Conservation (phyloP, 441 rosid genomes). For the Daphne laureola region DNA sequence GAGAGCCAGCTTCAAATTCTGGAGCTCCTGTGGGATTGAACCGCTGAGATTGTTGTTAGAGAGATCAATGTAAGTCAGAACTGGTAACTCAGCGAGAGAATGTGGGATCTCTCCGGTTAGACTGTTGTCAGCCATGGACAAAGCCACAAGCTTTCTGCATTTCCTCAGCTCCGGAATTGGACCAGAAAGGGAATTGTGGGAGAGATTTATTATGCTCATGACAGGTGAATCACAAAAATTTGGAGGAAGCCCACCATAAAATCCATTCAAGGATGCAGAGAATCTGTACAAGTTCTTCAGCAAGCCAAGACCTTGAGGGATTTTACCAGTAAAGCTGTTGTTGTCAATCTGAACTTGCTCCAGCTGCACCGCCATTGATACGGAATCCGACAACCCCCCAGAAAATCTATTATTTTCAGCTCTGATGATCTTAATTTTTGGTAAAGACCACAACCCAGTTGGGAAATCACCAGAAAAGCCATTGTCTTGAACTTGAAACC, state of each 20-base stretch:
- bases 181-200: conserved; percentile 48
- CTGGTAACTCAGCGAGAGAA: conserved; percentile 55
- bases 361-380: conserved; percentile 42
- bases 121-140: conserved; percentile 53
- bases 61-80: conserved; percentile 62
- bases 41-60: conserved; percentile 57
- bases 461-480: conserved; percentile 58
- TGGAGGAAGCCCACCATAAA: conserved; percentile 45
- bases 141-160: conserved; percentile 60
- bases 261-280: conserved; percentile 45
- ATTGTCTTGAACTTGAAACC: conserved; percentile 57
- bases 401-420: conserved; percentile 52
- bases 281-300: conserved; percentile 63
- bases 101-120: conserved; percentile 41
- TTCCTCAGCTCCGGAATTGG: conserved; percentile 53
- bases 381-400: conserved; percentile 43
- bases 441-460: conserved; percentile 38
- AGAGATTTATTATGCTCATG: conserved; percentile 58
- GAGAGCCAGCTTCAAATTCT: conserved; percentile 64
- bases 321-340: conserved; percentile 47
- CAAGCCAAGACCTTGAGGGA: conserved; percentile 56
- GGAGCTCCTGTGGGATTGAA: conserved; percentile 45
- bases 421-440: conserved; percentile 52
- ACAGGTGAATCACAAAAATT: conserved; percentile 64
- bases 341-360: conserved; percentile 65